Evolutionary conservation across 768 basidiomycete genomes (phyloP), one percentile per base, ranked within the genome.

Genomic region (Lentinula boryana): DNA sequence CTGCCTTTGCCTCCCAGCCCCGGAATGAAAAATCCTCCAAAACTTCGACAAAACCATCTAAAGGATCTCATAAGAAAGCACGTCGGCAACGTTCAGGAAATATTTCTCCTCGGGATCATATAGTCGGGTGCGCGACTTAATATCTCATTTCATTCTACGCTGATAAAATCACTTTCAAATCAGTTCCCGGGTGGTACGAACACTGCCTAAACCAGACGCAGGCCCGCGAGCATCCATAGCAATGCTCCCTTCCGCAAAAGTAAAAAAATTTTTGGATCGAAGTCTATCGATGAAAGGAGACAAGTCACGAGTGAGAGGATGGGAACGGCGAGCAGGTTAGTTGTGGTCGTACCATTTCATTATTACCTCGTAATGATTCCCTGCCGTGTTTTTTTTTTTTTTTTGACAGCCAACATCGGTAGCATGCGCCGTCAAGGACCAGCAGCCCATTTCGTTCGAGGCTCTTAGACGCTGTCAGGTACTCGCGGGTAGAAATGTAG

Each of bases 391-490:
- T 33, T 21, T 9, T 10, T 33, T 21, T 9, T 10, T 13, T n/a
- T 21, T 40, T 55, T 23, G 16, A 10, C 56, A 58, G 57, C 57
- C 2, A 58, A 58, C 21, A 23, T 58, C 12, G 57, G 57, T 16
- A 58, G 57, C 23, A 33, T 58, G 46, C 40, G 44, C 32, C 43
- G 57, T 35, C 57, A 48, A 50, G 57, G 57, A 6, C 44, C 57
- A 9, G 57, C 57, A 9, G 46, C 44, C 5, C 23, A 58, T 6
- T 58, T 58, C 15, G 57, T 58, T n/a, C 40, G 57, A 41, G 55
- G 38, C 27, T 27, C 27, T 27, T 27, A 27, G 27, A 27, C 27
- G 27, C 27, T 27, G 3, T n/a, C n/a, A n/a, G n/a, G n/a, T n/a
- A n/a, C n/a, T n/a, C n/a, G 27, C 27, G 27, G 27, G 4, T 27